These are phyloP conservation scores for Nymphaea colorata DNA, from an alignment of 164 flowering plant genomes.

Conservation along the genomic window DNA sequence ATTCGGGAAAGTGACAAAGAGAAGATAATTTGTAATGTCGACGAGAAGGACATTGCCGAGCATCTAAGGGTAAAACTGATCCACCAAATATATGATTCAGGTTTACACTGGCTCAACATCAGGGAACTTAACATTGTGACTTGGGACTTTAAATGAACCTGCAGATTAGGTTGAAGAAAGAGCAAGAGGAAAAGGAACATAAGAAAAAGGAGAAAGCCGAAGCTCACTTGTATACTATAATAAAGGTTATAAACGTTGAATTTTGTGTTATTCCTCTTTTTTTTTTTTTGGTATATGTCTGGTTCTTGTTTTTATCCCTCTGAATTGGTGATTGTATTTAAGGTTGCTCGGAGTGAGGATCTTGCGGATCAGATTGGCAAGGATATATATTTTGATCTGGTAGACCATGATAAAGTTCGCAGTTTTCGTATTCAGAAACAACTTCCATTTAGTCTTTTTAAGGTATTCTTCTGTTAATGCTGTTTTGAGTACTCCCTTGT, in stretches of 20 bases:
- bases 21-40: slow-evolving; percentile 45
- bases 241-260: slow-evolving; percentile 31
- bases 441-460: slow-evolving; percentile 26
- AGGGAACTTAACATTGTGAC: not conserved
- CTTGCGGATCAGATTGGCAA: slow-evolving; percentile 36
- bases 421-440: slow-evolving; percentile 43
- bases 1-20: slow-evolving; percentile 53
- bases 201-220: slow-evolving; percentile 54
- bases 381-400: slow-evolving; percentile 46
- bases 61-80: slow-evolving; percentile 31
- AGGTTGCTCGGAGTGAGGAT: slow-evolving; percentile 44
- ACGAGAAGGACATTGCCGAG: slow-evolving; percentile 46
- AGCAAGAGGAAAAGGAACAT: slow-evolving; percentile 39
- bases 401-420: slow-evolving; percentile 40
- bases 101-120: not conserved
- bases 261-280: not conserved
- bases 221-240: slow-evolving; percentile 55
- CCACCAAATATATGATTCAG: not conserved
- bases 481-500: too few relatives aligned
- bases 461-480: slow-evolving; percentile 13
- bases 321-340: not conserved
- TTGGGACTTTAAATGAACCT: not conserved
- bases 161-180: slow-evolving; percentile 37
- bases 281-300: not conserved
- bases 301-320: not conserved